Evolutionary conservation across 2,329 filamentous ascomycete genomes (phyloP).

Genomic region (Ceratocystis variospora): DNA sequence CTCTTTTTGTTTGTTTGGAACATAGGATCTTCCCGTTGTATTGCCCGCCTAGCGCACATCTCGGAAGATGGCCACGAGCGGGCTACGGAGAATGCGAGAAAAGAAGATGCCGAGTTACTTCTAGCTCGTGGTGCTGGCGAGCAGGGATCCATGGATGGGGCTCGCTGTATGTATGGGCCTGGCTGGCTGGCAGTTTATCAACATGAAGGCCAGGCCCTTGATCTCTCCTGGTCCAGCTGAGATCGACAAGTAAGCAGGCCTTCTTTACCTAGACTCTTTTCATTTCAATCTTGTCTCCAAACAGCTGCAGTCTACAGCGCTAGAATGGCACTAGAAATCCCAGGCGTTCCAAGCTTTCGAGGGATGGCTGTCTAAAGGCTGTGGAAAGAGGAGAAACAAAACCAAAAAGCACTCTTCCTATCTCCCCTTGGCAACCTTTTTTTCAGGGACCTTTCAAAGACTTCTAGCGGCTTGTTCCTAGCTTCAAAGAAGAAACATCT

Average conservation of each 20-base stretch:
- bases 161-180: no score
- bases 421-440: neutral
- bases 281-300: no score
- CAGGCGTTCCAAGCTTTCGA: neutral
- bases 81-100: neutral
- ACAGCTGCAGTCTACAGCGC: neutral
- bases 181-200: no score
- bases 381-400: neutral
- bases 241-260: no score
- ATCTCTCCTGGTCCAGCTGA: no score
- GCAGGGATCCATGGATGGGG: no score
- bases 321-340: slow-evolving; percentile 1
- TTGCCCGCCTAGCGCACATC: neutral
- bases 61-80: neutral
- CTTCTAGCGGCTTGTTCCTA: neutral
- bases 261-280: no score
- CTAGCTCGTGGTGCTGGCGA: no score
- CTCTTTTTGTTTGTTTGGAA: neutral
- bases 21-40: neutral
- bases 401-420: neutral
- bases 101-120: neutral
- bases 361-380: neutral
- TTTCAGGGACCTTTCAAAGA: neutral
- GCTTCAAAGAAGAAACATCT: neutral
- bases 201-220: no score